Base-by-base conservation (phyloP, 1,139 yeast species). In the Debaryomyces robertsiae region DNA sequence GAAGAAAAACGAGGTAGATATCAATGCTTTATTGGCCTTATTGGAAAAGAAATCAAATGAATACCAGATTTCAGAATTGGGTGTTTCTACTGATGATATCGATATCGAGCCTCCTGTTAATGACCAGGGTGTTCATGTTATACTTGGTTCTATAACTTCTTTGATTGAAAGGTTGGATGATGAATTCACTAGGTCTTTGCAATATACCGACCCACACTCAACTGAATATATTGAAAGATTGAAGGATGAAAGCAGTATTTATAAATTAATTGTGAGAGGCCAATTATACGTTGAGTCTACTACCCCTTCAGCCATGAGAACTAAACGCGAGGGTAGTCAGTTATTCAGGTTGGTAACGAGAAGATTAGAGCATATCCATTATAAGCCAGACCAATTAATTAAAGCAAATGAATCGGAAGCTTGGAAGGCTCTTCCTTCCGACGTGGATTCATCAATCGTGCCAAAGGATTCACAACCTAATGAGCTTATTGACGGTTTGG, bases 141-240 rank as follows among this genome's bases (percentile, higher is more conserved):
- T 94, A 44, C 77, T 84, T 49, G 98, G 98, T 34, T 87, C 96
- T 29, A 73, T 93, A 41, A 80, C 88, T 38, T 83, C 97, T 11
- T 79, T 86, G 47, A 86, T 91, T 48, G 98, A 93, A 69, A 82
- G 98, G 65, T 77, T 94, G 52, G 97, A 91, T 61, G 98, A 93
- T 58, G 99, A 94, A 69, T 84, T 91, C 56, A 86, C 87, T 48
- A 82, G 85, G 54, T 89, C 95, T 38, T 77, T 93, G 55, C 91
- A 91, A 63, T 81, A 81, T 54, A 83, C 89, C 54, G 98, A 93
- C 62, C 96, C 97, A 38, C 98, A 93, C 63, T 87, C 98, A 23
- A 83, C 88, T 46, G 98, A 94, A 64, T 94, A 93, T 65, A 80
- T 93, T 52, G 90, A 85, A 53, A 81, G 98, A 62, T 78, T 94